Evolutionary conservation across 768 basidiomycete species (phyloP).

Genomic region (Tulasnella calospora): DNA sequence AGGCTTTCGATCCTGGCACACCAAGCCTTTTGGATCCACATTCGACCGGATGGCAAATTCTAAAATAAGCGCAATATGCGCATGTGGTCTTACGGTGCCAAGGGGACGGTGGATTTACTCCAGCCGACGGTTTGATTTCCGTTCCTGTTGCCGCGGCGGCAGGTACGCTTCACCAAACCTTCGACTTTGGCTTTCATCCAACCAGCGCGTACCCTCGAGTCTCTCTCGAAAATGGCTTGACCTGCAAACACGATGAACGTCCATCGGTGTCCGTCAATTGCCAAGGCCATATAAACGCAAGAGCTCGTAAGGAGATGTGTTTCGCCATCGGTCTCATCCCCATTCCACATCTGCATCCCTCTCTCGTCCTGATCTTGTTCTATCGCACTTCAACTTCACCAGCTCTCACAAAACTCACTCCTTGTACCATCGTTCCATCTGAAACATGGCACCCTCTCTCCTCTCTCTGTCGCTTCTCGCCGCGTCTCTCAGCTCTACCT

Average conservation of each 20-base stretch:
- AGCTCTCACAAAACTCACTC: neutral
- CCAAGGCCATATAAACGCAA: neutral
- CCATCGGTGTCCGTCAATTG: neutral
- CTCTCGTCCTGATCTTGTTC: neutral
- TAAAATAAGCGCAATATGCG: neutral
- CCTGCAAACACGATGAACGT: neutral
- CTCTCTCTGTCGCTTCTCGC: constrained; percentile 9
- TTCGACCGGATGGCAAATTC: neutral
- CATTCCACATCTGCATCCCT: neutral
- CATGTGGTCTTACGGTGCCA: neutral
- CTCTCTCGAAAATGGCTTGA: neutral
- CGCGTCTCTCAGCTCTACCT: neutral
- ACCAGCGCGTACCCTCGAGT: neutral
- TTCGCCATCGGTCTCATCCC: neutral
- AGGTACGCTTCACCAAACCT: neutral
- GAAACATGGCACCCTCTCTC: constrained; percentile 2
- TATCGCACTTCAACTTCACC: neutral
- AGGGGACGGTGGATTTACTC: neutral
- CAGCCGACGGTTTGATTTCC: neutral
- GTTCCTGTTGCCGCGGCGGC: neutral
- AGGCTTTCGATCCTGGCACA: neutral
- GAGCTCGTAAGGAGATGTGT: neutral
- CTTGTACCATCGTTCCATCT: neutral
- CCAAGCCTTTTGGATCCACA: neutral
- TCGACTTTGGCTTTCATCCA: neutral